These are phyloP conservation scores for Coemansia erecta DNA, from an alignment of 192 early-diverging fungal genomes.

Conservation along the genomic window DNA sequence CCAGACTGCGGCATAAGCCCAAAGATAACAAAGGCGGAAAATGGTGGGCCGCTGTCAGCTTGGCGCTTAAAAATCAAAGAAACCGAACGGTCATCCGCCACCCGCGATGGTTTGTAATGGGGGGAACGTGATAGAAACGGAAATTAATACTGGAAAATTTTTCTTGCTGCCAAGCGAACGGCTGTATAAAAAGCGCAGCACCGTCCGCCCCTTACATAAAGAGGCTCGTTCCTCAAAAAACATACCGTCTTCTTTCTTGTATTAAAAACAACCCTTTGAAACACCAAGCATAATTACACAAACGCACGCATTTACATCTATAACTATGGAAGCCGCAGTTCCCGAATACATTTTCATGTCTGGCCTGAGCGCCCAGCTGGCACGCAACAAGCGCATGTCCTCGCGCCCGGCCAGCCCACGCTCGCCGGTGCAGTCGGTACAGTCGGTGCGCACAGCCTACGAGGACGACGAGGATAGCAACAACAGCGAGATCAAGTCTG, in stretches of 20 bases:
- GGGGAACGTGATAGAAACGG: no score
- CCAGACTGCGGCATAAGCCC: no score
- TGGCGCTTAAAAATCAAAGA: no score
- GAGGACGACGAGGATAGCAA: not conserved
- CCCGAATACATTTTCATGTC: constrained; percentile 52
- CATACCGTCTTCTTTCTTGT: not conserved
- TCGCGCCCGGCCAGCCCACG: constrained; percentile 27
- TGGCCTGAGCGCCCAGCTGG: constrained; percentile 45
- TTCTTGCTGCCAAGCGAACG: no score
- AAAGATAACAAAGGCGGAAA: no score
- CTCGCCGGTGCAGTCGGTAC: constrained; percentile 4
- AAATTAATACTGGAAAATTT: no score
- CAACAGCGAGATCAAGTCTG: constrained; percentile 35
- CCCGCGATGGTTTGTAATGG: no score
- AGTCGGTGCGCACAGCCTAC: constrained; percentile 3
- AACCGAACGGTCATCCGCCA: no score
- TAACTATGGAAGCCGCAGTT: constrained; percentile 27
- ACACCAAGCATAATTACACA: not conserved
- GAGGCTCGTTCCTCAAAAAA: no score
- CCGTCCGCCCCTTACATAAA: no score
- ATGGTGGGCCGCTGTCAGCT: no score
- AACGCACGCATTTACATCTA: not conserved
- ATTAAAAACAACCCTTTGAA: not conserved
- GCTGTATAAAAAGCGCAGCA: no score
- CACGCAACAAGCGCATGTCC: constrained; percentile 32